Evolutionary conservation across 1,284 basidiomycete genomes (phyloP), one percentile per base, ranked within the genome.

Genomic region (Leucoagaricus sp.): DNA sequence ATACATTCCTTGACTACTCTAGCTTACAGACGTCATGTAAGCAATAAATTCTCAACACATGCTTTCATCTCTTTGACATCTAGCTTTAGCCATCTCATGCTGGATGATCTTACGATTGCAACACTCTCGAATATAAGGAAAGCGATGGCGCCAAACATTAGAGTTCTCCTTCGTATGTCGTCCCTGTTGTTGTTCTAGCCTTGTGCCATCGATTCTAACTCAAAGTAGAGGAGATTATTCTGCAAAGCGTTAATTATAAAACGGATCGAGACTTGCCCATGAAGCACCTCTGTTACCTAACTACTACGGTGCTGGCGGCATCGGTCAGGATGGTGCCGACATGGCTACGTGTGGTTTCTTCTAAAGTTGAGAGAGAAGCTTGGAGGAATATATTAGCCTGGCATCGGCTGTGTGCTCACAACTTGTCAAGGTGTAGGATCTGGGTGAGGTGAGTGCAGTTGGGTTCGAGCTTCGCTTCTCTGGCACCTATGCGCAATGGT

Each of bases 211-310:
- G 2, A 36, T 12, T 6, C 26, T 45, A 21, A 45, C 28, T 2
- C 13, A 21, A 12, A 28, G 23, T 57, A 66, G 65, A 67, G 47
- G 66, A 65, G 61, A 63, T 55, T 44, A 62, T 67, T 23, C 29
- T 67, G 21, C 67, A 69, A 53, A 61, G 21, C 57, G 61, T 7
- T 48, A 60, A 17, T 58, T 61, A 8, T 25, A 46, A 12, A 13
- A 31, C 9, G 34, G 40, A n/a, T 25, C 23, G 3, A 59, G 13
- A 26, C 49, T 23, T 54, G 53, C 19, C 34, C 63, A 69, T 0
- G 72, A 74, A 0, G 61, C 65, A 19, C 74, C 73, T 3, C 57
- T 75, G 17, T 63, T 75, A 0, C 66, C 73, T 2, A 75, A 75
- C 55, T 76, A 67, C 50, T 76, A 67, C 49, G 74, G 74, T 10